Evolutionary conservation across 2,329 filamentous ascomycete species (phyloP), one percentile per base, ranked within the genome.

Genomic region (Didymella lethalis): DNA sequence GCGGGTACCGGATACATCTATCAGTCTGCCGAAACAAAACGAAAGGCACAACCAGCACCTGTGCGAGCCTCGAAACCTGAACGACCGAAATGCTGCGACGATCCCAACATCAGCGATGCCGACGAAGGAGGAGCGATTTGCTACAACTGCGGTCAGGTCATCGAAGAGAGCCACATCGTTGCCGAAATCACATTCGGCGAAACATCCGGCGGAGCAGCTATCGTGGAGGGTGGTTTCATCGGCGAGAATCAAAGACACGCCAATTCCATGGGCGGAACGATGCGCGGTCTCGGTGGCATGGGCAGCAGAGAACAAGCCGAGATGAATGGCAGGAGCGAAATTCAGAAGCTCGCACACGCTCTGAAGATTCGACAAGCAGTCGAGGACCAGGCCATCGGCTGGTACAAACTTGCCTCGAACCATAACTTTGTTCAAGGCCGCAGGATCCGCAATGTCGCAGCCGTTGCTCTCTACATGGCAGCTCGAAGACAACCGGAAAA

Each of bases 111-210:
- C 34, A 64, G 64, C 56, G 56, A 65, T 23, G 50, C 54, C 29
- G 65, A 68, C 26, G 70, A 71, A 20, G 65, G 64, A 28, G 52
- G 43, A 2, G 56, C 53, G 14, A 59, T 66, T 53, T 98, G 95
- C 79, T 86, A 88, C 61, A 90, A 87, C 46, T 98, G 95, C 77
- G 94, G 93, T 84, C 89, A 87, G 60, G 87, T 97, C 65, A 86
- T 94, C 55, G 89, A 91, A 67, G 90, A 96, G 73, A 89, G 88
- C 74, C 93, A 96, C 72, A 97, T 98, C 63, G 93, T 97, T 58
- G 87, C 92, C 48, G 95, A 99, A 76, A 87, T 98, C 62, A 89
- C 89, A 23, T 99, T 98, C 72, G 93, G 93, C 64, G 94, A 99
- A 80, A 90, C 88, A 28, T 87, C 91, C 0, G 88, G 87, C 32